A percentile compares a stretch with the other conserved stretches of the same genome.
These are phyloP conservation scores for Talaromyces islandicus DNA, from an alignment of 2,329 filamentous ascomycete species.

Conservation along the genomic window DNA sequence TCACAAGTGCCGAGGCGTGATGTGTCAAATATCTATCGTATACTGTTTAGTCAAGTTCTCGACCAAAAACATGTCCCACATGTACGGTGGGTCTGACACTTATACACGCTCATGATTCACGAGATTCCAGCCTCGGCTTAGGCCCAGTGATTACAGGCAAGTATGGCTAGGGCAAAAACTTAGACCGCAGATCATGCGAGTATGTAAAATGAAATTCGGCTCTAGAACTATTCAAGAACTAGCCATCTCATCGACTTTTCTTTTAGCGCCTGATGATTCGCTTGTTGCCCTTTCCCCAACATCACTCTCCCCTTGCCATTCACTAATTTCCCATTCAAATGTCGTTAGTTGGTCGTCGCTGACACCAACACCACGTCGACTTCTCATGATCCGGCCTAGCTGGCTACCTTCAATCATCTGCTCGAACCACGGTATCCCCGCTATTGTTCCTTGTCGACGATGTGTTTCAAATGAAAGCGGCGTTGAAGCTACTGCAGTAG, in stretches of 20 bases:
- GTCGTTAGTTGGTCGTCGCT: constrained; percentile 59
- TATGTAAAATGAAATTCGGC: not conserved
- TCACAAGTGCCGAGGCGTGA: not conserved
- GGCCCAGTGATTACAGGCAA: not conserved
- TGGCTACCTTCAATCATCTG: constrained; percentile 69
- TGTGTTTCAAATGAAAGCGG: constrained; percentile 24
- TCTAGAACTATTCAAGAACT: not conserved
- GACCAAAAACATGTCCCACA: not conserved
- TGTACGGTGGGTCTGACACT: not conserved
- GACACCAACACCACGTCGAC: constrained; percentile 50
- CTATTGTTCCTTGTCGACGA: constrained; percentile 31
- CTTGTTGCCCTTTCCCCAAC: constrained; percentile 2
- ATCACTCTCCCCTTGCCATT: constrained; percentile 53
- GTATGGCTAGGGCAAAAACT: not conserved
- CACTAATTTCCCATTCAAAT: constrained; percentile 79
- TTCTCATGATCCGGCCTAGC: constrained; percentile 62
- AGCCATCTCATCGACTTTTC: constrained; percentile 8
- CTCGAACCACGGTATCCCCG: constrained; percentile 81
- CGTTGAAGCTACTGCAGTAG: constrained; percentile 7
- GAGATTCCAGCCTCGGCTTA: not conserved
- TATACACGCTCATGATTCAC: too few species aligned
- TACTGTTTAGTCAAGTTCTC: too few species aligned
- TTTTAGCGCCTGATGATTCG: constrained; percentile 2
- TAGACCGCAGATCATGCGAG: not conserved
- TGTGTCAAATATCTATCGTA: not conserved